These are phyloP conservation scores for Aspergillus cejpii DNA, from an alignment of 2,329 filamentous ascomycete species.

Conservation along the genomic window DNA sequence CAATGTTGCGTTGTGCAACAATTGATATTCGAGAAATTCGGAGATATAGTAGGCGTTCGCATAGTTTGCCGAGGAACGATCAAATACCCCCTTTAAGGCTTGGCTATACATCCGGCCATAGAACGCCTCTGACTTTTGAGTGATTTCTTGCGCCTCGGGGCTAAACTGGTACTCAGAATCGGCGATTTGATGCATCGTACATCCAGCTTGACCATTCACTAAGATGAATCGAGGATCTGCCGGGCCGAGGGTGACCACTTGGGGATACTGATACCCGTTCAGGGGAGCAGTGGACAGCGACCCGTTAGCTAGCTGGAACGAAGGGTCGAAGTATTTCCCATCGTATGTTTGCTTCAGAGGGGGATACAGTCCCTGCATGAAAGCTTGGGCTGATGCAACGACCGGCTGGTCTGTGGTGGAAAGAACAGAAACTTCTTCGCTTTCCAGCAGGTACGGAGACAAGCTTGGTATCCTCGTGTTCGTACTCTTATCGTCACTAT, in stretches of 20 bases:
- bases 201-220: constrained; percentile 45
- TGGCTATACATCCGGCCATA: constrained; percentile 44
- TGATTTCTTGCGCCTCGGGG: constrained; percentile 37
- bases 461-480: constrained; percentile 42
- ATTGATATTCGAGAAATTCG: constrained; percentile 52
- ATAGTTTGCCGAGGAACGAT: constrained; percentile 41
- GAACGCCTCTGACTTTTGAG: constrained; percentile 35
- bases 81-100: constrained; percentile 41
- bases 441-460: constrained; percentile 40
- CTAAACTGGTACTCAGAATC: constrained; percentile 39
- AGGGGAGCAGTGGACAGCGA: constrained; percentile 44
- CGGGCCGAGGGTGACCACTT: constrained; percentile 40
- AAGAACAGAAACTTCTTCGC: constrained; percentile 44
- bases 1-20: constrained; percentile 46
- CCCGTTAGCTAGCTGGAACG: constrained; percentile 46
- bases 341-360: constrained; percentile 37
- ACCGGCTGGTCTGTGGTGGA: constrained; percentile 45
- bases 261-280: constrained; percentile 53
- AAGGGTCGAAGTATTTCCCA: constrained; percentile 26
- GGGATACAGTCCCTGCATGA: constrained; percentile 57
- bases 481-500: constrained; percentile 16
- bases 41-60: constrained; percentile 49
- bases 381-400: constrained; percentile 52
- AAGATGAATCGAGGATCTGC: constrained; percentile 48
- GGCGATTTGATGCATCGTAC: constrained; percentile 34